Base-by-base conservation (phyloP, 768 basidiomycete species). In the Chalciporus sphaerocephalus region DNA sequence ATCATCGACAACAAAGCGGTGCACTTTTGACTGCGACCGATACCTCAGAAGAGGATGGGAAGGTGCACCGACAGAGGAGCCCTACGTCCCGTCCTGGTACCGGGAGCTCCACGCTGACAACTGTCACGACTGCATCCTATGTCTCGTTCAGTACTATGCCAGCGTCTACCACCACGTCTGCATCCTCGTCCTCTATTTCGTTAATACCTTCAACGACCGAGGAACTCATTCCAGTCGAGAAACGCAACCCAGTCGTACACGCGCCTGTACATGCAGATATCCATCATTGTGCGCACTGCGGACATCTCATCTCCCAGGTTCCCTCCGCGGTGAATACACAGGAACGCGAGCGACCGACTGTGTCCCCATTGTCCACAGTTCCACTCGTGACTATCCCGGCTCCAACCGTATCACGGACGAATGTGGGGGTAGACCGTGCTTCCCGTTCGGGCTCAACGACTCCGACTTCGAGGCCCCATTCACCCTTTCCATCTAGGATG, bases 311-410 rank as follows among this genome's bases (percentile, higher is more conserved):
- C 20, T 4, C 46, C 16, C 33, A 15, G 12, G 24, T 4, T 22
- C 5, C 32, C 8, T n/a, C 38, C 17, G 40, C 11, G 15, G 44
- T 42, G n/a, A 16, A 35, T 12, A 10, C 17, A 6, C 39, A 12
- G 16, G 25, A 48, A 8, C 16, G 17, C 22, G 38, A 9, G 17
- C 34, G 15, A 5, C 12, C 18, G 18, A n/a, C 11, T 2, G 39
- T 59, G 24, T 59, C 66, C 16, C 64, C 61, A 6, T 64, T 66
- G 62, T 66, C 64, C 17, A 54, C 54, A 0, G 51, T 64, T 3
- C 62, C 62, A 9, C 59, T 63, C n/a, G 35, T 61, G 28, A 63
- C 62, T 17, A 15, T 58, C 0, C 56, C 46, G 3, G 12, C 36
- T 24, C 13, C 46, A 2, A 32, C 21, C 51, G 57, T 6, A 27